Evolutionary conservation across 192 early-diverging fungal species (phyloP).

Genomic region (Dispira parvispora): DNA sequence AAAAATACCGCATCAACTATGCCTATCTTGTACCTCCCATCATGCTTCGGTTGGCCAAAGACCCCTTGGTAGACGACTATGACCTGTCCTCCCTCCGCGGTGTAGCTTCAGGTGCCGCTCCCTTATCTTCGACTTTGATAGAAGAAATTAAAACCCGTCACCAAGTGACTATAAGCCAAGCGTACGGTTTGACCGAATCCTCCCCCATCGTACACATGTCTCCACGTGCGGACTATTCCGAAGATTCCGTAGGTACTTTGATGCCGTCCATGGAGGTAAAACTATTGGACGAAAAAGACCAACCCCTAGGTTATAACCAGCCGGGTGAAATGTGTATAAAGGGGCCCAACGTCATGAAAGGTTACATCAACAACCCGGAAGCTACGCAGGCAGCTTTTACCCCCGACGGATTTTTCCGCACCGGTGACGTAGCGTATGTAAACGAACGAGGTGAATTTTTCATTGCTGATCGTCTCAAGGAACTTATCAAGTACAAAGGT

Average conservation of each 20-base stretch:
- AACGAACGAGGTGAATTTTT: conserved; percentile 46
- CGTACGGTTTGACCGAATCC: conserved; percentile 52
- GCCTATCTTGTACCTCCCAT: conserved; percentile 50
- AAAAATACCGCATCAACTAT: conserved; percentile 51
- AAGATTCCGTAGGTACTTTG: conserved; percentile 49
- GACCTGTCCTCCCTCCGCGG: conserved; percentile 45
- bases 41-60: conserved; percentile 52
- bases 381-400: conserved; percentile 58
- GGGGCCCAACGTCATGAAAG: conserved; percentile 72
- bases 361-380: conserved; percentile 62
- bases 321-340: conserved; percentile 72
- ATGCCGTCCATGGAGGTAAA: conserved; percentile 55
- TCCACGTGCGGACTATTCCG: conserved; percentile 8
- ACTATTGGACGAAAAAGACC: conserved; percentile 45
- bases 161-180: conserved; percentile 28
- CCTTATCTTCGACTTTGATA: conserved; percentile 50
- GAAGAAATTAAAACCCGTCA: conserved; percentile 27
- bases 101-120: conserved; percentile 64
- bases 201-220: conserved; percentile 14
- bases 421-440: conserved; percentile 63
- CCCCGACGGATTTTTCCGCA: conserved; percentile 60
- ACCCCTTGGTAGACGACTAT: conserved; percentile 50
- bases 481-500: conserved; percentile 85
- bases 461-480: conserved; percentile 65
- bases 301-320: conserved; percentile 31